Evolutionary conservation across 805 yeast genomes (phyloP).

Genomic region (Starmera caribaea): DNA sequence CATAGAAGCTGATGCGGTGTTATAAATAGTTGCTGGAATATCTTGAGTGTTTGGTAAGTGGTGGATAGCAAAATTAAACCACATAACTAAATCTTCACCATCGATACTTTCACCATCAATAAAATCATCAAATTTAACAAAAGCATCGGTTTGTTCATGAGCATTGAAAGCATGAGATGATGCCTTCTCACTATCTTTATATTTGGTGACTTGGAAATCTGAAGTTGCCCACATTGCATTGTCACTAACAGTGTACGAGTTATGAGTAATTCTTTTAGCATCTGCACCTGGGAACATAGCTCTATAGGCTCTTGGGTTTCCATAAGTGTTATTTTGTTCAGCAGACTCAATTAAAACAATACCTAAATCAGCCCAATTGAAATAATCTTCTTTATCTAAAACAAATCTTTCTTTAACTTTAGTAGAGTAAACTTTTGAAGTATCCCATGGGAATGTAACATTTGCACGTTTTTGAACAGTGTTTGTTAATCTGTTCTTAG

Average conservation of each 20-base stretch:
- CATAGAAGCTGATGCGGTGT: constrained; percentile 17
- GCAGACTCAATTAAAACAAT: constrained; percentile 18
- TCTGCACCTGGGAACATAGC: constrained; percentile 14
- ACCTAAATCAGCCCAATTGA: constrained; percentile 15
- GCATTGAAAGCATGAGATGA: constrained; percentile 16
- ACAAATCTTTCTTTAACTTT: constrained; percentile 9
- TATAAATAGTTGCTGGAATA: constrained; percentile 20
- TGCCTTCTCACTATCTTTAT: constrained; percentile 17
- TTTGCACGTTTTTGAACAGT: constrained; percentile 8
- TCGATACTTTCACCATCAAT: constrained; percentile 18
- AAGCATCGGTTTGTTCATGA: constrained; percentile 15
- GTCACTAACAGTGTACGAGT: constrained; percentile 9
- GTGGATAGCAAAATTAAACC: constrained; percentile 20
- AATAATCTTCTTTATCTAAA: constrained; percentile 12
- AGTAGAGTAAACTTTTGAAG: constrained; percentile 11
- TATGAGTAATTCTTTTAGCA: constrained; percentile 13
- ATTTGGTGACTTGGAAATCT: constrained; percentile 15
- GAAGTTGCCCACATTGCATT: constrained; percentile 17
- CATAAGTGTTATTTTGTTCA: constrained; percentile 16
- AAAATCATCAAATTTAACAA: constrained; percentile 13
- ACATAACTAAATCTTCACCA: constrained; percentile 20
- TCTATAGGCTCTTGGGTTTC: constrained; percentile 21
- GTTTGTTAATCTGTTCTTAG: constrained; percentile 12
- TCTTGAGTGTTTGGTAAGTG: constrained; percentile 22
- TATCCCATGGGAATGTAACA: constrained; percentile 18